A percentile compares a stretch with the other conserved stretches of the same genome.
Evolutionary conservation across 768 basidiomycete genomes (phyloP).

Genomic region (Hydnomerulius pinastri): DNA sequence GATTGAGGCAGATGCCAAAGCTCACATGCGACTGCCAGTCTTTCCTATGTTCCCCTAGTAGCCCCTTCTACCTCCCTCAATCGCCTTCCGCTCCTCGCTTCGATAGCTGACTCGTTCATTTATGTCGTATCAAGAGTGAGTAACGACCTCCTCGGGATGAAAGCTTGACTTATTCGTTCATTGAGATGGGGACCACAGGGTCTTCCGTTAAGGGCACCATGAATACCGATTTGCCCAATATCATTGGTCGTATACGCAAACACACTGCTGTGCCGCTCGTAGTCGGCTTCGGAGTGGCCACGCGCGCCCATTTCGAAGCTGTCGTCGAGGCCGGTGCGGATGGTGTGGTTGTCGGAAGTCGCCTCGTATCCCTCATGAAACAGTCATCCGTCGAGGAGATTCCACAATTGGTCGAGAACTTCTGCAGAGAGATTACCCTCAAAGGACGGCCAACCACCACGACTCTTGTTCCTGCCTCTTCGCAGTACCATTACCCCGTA

Average conservation of each 20-base stretch:
- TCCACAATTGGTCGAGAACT: slow-evolving; percentile 61
- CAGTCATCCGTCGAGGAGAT: slow-evolving; percentile 50
- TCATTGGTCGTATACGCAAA: slow-evolving; percentile 80
- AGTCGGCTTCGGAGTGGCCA: slow-evolving; percentile 96
- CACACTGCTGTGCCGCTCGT: slow-evolving; percentile 83
- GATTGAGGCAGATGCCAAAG: no score
- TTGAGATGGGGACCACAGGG: slow-evolving; percentile 96
- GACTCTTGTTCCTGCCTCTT: neutral
- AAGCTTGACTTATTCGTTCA: slow-evolving; percentile 2
- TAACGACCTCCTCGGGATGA: neutral
- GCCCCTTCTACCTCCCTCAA: slow-evolving; percentile 89
- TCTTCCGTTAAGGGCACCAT: slow-evolving; percentile 75
- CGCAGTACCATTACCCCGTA: neutral
- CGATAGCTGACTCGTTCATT: slow-evolving; percentile 96
- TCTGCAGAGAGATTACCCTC: slow-evolving; percentile 70
- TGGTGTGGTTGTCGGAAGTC: slow-evolving; percentile 92
- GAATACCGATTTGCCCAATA: slow-evolving; percentile 77
- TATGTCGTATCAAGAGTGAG: slow-evolving; percentile 95
- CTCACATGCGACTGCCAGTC: slow-evolving; percentile 45
- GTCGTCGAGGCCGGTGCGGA: slow-evolving; percentile 90
- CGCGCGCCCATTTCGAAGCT: slow-evolving; percentile 81
- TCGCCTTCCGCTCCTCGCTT: slow-evolving; percentile 87
- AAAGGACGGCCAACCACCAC: slow-evolving; percentile 36
- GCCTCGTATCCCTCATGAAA: slow-evolving; percentile 81
- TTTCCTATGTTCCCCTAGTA: slow-evolving; percentile 94